Percentiles rank a stretch among this genome's conserved stretches.
These are phyloP conservation scores for Fusarium sp. DNA, from an alignment of 2,329 filamentous ascomycete species.

Conservation along the genomic window DNA sequence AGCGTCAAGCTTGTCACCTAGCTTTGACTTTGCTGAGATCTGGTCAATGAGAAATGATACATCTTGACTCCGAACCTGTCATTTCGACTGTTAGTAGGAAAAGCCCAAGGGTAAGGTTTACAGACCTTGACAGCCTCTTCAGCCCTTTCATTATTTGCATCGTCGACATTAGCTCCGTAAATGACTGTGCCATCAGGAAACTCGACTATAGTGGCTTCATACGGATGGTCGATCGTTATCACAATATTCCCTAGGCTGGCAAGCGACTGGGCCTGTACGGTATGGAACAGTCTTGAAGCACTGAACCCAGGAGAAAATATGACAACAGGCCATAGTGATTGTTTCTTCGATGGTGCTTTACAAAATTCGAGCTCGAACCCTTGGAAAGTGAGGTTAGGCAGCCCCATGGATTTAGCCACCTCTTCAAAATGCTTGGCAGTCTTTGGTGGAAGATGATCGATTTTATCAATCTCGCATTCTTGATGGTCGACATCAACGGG, in stretches of 20 bases:
- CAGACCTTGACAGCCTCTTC: constrained; percentile 6
- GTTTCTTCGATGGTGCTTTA: constrained; percentile 3
- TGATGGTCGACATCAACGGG: too few relatives aligned
- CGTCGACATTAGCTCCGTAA: not conserved
- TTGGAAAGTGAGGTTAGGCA: too few relatives aligned
- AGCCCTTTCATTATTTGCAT: not conserved
- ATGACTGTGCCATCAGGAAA: constrained; percentile 59
- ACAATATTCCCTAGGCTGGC: constrained; percentile 62
- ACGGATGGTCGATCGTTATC: constrained; percentile 63
- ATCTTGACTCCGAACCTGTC: constrained; percentile 19
- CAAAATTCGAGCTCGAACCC: constrained; percentile 30
- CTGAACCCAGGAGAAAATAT: constrained; percentile 62
- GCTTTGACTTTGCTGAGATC: constrained; percentile 19
- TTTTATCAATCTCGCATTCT: too few relatives aligned
- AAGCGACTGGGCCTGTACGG: constrained; percentile 59
- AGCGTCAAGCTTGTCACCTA: not conserved
- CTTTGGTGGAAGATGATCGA: too few relatives aligned
- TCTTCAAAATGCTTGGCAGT: too few relatives aligned
- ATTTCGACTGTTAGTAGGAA: not conserved
- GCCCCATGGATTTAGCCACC: too few relatives aligned
- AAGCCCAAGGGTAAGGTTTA: not conserved
- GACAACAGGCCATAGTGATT: constrained; percentile 2
- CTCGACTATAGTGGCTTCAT: constrained; percentile 60
- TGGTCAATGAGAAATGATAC: constrained; percentile 40
- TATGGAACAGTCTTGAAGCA: constrained; percentile 59